Percentiles rank a stretch among this genome's conserved stretches.
Evolutionary conservation across 2,329 filamentous ascomycete genomes (phyloP).

Genomic region (Acephala macrosclerotiorum): DNA sequence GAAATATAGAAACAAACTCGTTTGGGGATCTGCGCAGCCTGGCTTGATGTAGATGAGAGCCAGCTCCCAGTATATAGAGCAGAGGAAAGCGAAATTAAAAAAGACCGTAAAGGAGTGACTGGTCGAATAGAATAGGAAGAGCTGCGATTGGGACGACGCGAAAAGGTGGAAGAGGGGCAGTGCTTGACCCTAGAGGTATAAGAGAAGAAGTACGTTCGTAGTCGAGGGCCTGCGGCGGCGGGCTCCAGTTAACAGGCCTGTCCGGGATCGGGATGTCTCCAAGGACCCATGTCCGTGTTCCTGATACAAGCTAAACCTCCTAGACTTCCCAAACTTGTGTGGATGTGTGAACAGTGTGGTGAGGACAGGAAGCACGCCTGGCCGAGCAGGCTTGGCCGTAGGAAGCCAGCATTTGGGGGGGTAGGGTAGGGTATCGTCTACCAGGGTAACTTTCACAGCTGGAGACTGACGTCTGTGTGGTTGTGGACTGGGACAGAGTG

Average conservation of each 20-base stretch:
- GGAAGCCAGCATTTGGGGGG: slow-evolving; percentile 11
- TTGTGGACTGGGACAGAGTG: not conserved
- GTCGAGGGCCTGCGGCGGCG: slow-evolving; percentile 45
- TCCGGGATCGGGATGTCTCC: slow-evolving; percentile 42
- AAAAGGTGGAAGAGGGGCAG: slow-evolving; percentile 54
- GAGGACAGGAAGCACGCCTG: slow-evolving; percentile 40
- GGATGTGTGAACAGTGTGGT: slow-evolving; percentile 25
- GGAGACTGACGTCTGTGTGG: slow-evolving; percentile 15
- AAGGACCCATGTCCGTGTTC: slow-evolving; percentile 41
- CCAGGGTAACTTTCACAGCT: slow-evolving; percentile 11
- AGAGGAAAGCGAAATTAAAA: slow-evolving; percentile 52
- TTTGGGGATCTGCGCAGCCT: slow-evolving; percentile 47
- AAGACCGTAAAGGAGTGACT: slow-evolving; percentile 59
- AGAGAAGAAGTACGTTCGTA: slow-evolving; percentile 53
- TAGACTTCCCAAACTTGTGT: slow-evolving; percentile 40
- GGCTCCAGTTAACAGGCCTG: slow-evolving; percentile 39
- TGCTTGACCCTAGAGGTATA: slow-evolving; percentile 59
- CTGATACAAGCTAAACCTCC: slow-evolving; percentile 45
- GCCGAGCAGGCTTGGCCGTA: slow-evolving; percentile 35
- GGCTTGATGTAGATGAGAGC: slow-evolving; percentile 58
- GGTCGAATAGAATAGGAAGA: slow-evolving; percentile 50
- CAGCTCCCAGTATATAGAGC: slow-evolving; percentile 62
- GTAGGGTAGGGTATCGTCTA: slow-evolving; percentile 13
- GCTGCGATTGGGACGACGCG: slow-evolving; percentile 54
- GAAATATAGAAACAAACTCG: slow-evolving; percentile 52